Evolutionary conservation across 345 rosid species (phyloP), one percentile per base, ranked within the genome.

Genomic region (Fremontodendron californicum): DNA sequence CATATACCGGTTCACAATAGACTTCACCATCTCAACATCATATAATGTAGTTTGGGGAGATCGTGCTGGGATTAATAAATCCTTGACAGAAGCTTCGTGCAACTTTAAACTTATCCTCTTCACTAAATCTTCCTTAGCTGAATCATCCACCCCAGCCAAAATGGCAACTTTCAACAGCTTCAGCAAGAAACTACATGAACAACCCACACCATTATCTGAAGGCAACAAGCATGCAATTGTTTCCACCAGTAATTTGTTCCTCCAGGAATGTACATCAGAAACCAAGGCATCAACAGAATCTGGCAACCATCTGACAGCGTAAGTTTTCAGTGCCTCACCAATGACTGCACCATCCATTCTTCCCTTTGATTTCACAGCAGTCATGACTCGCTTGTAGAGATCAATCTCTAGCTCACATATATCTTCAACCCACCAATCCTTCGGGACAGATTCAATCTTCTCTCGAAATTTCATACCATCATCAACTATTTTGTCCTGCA

Each of bases 381-480:
- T 40, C 76, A 94, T 86, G 33, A 93, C 91, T 78, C 85, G 82
- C 85, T 93, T 88, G 76, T 88, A 94, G 73, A 90, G 84, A 85
- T 89, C 94, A 74, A 90, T 85, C 73, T 93, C 97, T 5, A 94
- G 88, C 75, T 91, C 98, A 70, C 92, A 91, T 25, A 90, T 77
- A 85, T 93, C 98, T 89, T 94, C 98, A 2, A 91, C 93, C 99
- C 99, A 94, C 99, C 98, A 94, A 81, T 94, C 99, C 78, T 83
- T 86, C 0, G 99, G 99, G 80, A 94, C 87, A 78, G 85, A 84
- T 27, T 88, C 87, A 49, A 70, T 71, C 82, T 83, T 88, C 75
- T 87, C 93, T 18, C 70, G 78, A 33, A 83, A 81, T 45, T 82
- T 84, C 43, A 76, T 61, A 19, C 84, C 86, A 19, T 79, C 89